phyloP scores from a whole-genome alignment of 768 basidiomycete genomes.

The Russula sp. region DNA sequence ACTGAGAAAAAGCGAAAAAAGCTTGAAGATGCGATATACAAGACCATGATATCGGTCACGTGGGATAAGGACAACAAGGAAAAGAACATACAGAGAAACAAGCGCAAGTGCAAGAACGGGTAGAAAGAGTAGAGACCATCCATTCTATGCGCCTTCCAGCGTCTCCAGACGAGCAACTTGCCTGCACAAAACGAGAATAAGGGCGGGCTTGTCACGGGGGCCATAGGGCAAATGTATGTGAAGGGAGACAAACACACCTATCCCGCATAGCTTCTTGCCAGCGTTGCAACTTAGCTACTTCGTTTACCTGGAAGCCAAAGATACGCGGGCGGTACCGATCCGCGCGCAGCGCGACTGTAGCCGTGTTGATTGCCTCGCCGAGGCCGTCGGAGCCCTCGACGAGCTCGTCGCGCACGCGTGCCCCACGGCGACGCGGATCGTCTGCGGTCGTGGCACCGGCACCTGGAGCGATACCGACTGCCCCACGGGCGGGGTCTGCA shows the following conservation, averaged over 20 bases:
- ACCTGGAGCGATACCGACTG: conserved; percentile 32
- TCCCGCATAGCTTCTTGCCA: conserved; percentile 96
- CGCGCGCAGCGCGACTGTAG: conserved; percentile 80
- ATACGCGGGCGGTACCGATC: conserved; percentile 91
- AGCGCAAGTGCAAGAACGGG: no score
- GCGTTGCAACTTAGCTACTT: conserved; percentile 86
- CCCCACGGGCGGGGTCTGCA: conserved; percentile 38
- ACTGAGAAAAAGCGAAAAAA: neutral
- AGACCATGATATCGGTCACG: conserved; percentile 2
- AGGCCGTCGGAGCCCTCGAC: conserved; percentile 48
- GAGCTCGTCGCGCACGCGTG: conserved; percentile 45
- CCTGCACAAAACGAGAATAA: neutral
- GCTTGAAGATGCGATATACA: conserved; percentile 10
- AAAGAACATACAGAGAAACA: conserved; percentile 1
- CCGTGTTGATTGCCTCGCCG: conserved; percentile 71
- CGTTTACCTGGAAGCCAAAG: conserved; percentile 95
- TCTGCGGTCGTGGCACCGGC: conserved; percentile 37
- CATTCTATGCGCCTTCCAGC: conserved; percentile 21
- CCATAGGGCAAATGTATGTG: neutral
- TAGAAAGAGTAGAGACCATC: neutral
- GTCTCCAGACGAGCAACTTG: conserved; percentile 30
- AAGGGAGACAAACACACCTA: conserved; percentile 49
- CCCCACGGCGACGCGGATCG: conserved; percentile 31
- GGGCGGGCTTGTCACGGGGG: neutral
- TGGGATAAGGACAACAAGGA: neutral